Base-by-base conservation (phyloP, 257 asterid genomes). In the Solanum chilense region DNA sequence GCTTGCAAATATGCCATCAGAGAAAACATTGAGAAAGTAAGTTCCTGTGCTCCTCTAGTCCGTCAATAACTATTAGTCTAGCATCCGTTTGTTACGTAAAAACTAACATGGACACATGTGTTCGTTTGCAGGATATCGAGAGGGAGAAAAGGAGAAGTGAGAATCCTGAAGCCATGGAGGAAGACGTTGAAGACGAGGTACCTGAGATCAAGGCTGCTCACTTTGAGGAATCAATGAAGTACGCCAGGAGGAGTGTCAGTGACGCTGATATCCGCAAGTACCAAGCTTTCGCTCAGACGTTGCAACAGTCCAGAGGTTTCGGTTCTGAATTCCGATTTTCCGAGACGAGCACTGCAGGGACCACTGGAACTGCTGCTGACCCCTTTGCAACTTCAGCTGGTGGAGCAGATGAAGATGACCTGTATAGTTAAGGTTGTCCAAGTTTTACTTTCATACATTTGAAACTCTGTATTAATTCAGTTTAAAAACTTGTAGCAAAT, bases 1-100 rank as follows among this genome's bases (percentile, higher is more conserved):
- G 94, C 99, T 1, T 93, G 96, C 95, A 96, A 96, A 88, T 96
- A 96, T 33, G 99, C 99, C 10, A 96, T 95, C 83, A 90, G 99
- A 85, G 99, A 96, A 92, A 94, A 93, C 88, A 96, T 96, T 82
- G 99, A 96, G 86, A 96, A 96, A 29, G 99, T 95, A 93, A 85
- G 91, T 49, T 60, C 27, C 58, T 2, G 6, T 18, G 16, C 7
- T 75, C 31, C 12, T n/a, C 23, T 15, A 42, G 29, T 18, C 83
- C 4, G 58, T 35, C 21, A 29, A 37, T 37, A 73, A 12, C 27
- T 78, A 91, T 16, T n/a, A 16, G 5, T 85, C 21, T 10, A 62
- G 45, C 18, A 2, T 41, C 14, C 13, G 0, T 23, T 56, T 7
- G 85, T 58, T 3, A 31, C 33, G 10, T 3, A 14, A 14, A 44